These are phyloP conservation scores for Phytophthora citricola DNA, from an alignment of 352 stramenopile genomes.

Conservation along the genomic window DNA sequence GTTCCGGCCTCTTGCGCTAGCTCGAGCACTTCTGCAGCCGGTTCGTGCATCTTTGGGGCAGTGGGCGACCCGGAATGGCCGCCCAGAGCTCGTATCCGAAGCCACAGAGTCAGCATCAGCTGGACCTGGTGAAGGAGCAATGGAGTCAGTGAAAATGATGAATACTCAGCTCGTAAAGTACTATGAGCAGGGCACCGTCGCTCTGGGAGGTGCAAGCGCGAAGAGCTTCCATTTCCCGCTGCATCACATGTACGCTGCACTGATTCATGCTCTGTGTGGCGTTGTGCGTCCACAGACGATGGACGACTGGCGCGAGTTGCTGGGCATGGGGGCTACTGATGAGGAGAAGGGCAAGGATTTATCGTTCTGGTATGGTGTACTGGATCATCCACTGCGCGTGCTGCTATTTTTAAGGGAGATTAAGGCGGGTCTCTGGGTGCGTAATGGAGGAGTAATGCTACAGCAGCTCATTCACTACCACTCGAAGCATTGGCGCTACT, in stretches of 20 bases:
- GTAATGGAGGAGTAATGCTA: slow-evolving; percentile 83
- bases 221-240: slow-evolving; percentile 81
- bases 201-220: slow-evolving; percentile 39
- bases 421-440: slow-evolving; percentile 77
- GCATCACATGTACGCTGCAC: slow-evolving; percentile 77
- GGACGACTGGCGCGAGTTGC: slow-evolving; percentile 55
- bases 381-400: slow-evolving; percentile 66
- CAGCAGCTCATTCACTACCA: slow-evolving; percentile 85
- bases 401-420: slow-evolving; percentile 73
- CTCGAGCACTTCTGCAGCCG: slow-evolving; percentile 53
- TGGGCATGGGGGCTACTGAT: slow-evolving; percentile 34
- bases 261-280: slow-evolving; percentile 58
- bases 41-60: slow-evolving; percentile 36
- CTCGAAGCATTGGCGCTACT: slow-evolving; percentile 84
- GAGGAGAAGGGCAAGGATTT: slow-evolving; percentile 35
- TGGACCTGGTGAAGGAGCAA: slow-evolving; percentile 27
- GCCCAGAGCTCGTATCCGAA: slow-evolving; percentile 33
- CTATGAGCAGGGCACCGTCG: slow-evolving; percentile 44
- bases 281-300: slow-evolving; percentile 48
- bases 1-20: slow-evolving; percentile 46
- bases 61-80: slow-evolving; percentile 51
- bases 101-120: slow-evolving; percentile 7
- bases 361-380: slow-evolving; percentile 52
- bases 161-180: slow-evolving; percentile 41
- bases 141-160: slow-evolving; percentile 1